Base-by-base conservation (phyloP, 2,329 filamentous ascomycete genomes). In the Fusarium sp. region DNA sequence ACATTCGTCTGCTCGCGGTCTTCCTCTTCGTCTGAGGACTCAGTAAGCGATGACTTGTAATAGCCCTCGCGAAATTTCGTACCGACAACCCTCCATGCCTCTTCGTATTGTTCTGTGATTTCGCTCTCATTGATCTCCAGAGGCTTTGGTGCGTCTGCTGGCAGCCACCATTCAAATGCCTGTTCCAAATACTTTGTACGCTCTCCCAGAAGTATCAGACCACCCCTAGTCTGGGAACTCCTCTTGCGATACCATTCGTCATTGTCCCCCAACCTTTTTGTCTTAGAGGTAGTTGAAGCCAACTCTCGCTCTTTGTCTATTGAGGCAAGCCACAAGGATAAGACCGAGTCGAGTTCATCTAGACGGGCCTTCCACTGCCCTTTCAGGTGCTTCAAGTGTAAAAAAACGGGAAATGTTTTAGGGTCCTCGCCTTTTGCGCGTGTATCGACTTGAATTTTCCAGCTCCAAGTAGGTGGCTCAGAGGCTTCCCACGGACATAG, bases 371-470 rank as follows among this genome's bases (percentile, higher is more conserved):
- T 41, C 52, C 52, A 55, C 4, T 15, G 7, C 12, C 51, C 51
- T 12, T n/a, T 10, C 12, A 8, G 15, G 3, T 15, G 8, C 1
- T 17, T 41, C 11, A 55, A 5, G 12, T 31, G 26, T 20, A 55
- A 5, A 7, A 7, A 20, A 18, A 55, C 26, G 9, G 51, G 36
- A 6, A 33, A 10, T 1, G 2, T 6, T 7, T 15, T 49, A 14
- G 18, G 4, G 5, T 5, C 10, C 6, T 17, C 44, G 12, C 15
- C 8, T 7, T 17, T 20, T 1, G 26, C 18, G 6, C 18, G 3
- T 15, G 6, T 5, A 5, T 48, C 20, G 6, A 48, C 26, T 22
- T 14, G 18, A 26, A 48, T 31, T 12, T 26, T 31, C 24, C 45
- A 48, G 7, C 6, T 7, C 38, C 11, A 31, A 48, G 28, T 48